These are phyloP conservation scores for Chlorophyllum brunneum DNA, from an alignment of 768 basidiomycete species.

Conservation along the genomic window DNA sequence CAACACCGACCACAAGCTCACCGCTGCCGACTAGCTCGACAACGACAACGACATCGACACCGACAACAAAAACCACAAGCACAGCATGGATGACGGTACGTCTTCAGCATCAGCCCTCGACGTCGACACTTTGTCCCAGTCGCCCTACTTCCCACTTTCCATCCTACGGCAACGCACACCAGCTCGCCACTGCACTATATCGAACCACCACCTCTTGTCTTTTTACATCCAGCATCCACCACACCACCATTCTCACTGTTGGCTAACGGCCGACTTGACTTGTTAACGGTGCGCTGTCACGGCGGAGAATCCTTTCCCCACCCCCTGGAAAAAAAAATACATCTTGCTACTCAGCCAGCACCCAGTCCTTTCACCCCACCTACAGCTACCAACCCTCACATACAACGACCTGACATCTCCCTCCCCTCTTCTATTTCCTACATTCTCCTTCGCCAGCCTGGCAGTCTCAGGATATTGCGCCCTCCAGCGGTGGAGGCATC, in stretches of 20 bases:
- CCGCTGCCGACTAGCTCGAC: not conserved
- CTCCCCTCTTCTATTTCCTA: slow-evolving; percentile 13
- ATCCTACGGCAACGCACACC: slow-evolving; percentile 7
- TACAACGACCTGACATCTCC: slow-evolving; percentile 17
- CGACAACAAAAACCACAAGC: slow-evolving; percentile 20
- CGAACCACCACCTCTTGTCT: slow-evolving; percentile 17
- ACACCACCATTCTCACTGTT: slow-evolving; percentile 27
- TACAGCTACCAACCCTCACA: not conserved
- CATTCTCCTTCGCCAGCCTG: slow-evolving; percentile 54
- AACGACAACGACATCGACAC: slow-evolving; percentile 14
- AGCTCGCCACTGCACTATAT: not conserved
- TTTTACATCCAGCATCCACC: slow-evolving; percentile 23
- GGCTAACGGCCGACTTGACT: slow-evolving; percentile 39
- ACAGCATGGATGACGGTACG: slow-evolving; percentile 67
- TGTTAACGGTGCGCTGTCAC: slow-evolving; percentile 15
- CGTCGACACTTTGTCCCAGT: slow-evolving; percentile 51
- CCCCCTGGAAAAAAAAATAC: not conserved
- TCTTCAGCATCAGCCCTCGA: slow-evolving; percentile 74
- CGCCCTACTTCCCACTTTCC: slow-evolving; percentile 24
- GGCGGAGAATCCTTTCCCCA: slow-evolving; percentile 6
- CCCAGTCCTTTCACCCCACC: not conserved
- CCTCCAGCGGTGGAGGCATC: slow-evolving; percentile 52
- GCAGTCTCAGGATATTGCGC: slow-evolving; percentile 81
- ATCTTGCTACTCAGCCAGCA: not conserved
- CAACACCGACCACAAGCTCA: not conserved